These are phyloP conservation scores for Epichloe sylvatica DNA, from an alignment of 2,329 filamentous ascomycete species.

Conservation along the genomic window DNA sequence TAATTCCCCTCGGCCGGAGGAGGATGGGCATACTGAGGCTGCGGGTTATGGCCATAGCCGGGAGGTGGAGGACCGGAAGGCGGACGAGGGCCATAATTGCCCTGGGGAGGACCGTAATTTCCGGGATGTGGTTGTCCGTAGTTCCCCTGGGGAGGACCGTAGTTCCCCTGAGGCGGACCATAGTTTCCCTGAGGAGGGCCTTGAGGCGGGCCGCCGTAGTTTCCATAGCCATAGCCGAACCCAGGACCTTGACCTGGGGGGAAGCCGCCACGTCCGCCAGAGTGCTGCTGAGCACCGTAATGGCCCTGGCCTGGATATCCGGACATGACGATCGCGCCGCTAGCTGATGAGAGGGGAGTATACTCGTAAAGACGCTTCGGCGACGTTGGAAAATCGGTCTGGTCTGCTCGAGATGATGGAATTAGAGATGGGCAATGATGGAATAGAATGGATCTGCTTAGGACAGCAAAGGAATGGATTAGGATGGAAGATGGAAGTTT, in stretches of 20 bases:
- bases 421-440: no score
- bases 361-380: no score
- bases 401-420: no score
- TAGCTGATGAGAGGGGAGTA: no score
- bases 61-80: conserved; percentile 9
- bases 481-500: not conserved
- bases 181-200: conserved; percentile 10
- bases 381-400: no score
- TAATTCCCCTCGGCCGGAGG: conserved; percentile 7
- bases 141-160: conserved; percentile 6
- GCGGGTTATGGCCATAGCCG: not conserved
- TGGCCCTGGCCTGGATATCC: conserved; percentile 29
- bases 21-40: conserved; percentile 8
- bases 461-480: no score
- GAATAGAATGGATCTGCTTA: no score
- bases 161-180: conserved; percentile 13
- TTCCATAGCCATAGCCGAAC: conserved; percentile 19
- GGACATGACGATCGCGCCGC: conserved; percentile 19
- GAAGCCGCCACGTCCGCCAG: conserved; percentile 15
- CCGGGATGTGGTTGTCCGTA: not conserved
- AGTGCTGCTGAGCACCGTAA: conserved; percentile 20
- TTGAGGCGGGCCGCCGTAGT: conserved; percentile 13
- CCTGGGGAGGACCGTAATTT: conserved; percentile 7
- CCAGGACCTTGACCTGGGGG: conserved; percentile 11
- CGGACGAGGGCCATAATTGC: conserved; percentile 10